Percentiles rank a stretch among this genome's conserved stretches.
phyloP scores from a whole-genome alignment of 352 stramenopile species.

The Phytopythium vexans region DNA sequence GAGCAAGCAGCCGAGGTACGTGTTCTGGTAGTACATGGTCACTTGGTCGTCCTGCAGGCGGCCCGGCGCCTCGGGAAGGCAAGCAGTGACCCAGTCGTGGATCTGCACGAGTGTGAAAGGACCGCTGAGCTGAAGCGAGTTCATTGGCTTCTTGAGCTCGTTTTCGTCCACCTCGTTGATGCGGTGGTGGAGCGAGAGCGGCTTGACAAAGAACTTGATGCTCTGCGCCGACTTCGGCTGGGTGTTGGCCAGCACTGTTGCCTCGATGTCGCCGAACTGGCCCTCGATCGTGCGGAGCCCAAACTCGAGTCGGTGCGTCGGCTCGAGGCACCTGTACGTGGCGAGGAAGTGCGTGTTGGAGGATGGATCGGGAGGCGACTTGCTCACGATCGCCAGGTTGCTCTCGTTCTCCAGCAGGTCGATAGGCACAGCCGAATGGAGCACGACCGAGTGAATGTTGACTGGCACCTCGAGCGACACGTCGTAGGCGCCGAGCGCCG shows the following conservation, averaged over 20 bases:
- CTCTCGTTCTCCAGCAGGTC: slow-evolving; percentile 74
- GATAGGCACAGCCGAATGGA: slow-evolving; percentile 73
- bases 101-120: slow-evolving; percentile 82
- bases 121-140: slow-evolving; percentile 65
- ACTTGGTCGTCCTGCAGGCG: slow-evolving; percentile 68
- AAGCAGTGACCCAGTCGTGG: slow-evolving; percentile 83
- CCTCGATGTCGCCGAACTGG: slow-evolving; percentile 77
- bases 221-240: slow-evolving; percentile 62
- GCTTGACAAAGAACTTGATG: slow-evolving; percentile 78
- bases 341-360: slow-evolving; percentile 69
- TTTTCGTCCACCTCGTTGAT: slow-evolving; percentile 53
- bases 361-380: slow-evolving; percentile 48
- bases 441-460: slow-evolving; percentile 71
- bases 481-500: slow-evolving; percentile 61
- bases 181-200: slow-evolving; percentile 78
- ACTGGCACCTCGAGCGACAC: slow-evolving; percentile 80
- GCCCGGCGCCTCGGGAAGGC: slow-evolving; percentile 71
- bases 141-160: slow-evolving; percentile 53
- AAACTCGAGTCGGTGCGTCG: slow-evolving; percentile 78
- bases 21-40: slow-evolving; percentile 75
- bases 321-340: slow-evolving; percentile 77
- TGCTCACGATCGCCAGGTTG: slow-evolving; percentile 75
- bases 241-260: slow-evolving; percentile 63
- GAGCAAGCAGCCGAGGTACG: slow-evolving; percentile 70
- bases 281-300: slow-evolving; percentile 82